phyloP scores from a whole-genome alignment of 2,329 filamentous ascomycete species.

The Mariannaea elegans region DNA sequence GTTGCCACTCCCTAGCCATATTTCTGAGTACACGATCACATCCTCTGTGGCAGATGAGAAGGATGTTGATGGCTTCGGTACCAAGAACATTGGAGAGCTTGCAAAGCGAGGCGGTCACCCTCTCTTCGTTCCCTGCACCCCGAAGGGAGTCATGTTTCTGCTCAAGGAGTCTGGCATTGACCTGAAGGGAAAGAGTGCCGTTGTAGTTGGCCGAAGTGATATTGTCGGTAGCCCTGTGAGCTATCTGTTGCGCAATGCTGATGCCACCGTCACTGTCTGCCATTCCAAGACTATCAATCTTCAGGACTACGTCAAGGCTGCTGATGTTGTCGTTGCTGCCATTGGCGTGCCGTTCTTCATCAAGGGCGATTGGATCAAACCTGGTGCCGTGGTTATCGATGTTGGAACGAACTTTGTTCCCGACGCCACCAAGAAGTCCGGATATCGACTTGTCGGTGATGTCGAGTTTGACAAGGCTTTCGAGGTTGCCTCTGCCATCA shows the following conservation, averaged over 20 bases:
- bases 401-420: slow-evolving; percentile 97
- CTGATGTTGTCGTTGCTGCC: slow-evolving; percentile 90
- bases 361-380: slow-evolving; percentile 95
- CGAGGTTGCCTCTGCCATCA: slow-evolving; percentile 90
- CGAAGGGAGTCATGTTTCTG: slow-evolving; percentile 95
- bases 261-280: slow-evolving; percentile 96
- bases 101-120: slow-evolving; percentile 93
- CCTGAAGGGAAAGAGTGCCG: slow-evolving; percentile 88
- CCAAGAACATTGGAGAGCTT: slow-evolving; percentile 93
- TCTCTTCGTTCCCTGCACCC: slow-evolving; percentile 92
- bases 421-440: slow-evolving; percentile 89
- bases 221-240: slow-evolving; percentile 98
- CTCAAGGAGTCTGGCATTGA: slow-evolving; percentile 85
- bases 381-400: slow-evolving; percentile 94
- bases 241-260: slow-evolving; percentile 92
- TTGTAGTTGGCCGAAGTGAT: slow-evolving; percentile 93
- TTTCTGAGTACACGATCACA: slow-evolving; percentile 90
- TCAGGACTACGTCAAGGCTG: slow-evolving; percentile 77
- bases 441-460: slow-evolving; percentile 90
- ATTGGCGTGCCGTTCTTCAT: slow-evolving; percentile 90
- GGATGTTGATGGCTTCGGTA: slow-evolving; percentile 97
- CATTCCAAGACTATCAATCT: slow-evolving; percentile 87
- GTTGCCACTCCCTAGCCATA: slow-evolving; percentile 85
- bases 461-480: slow-evolving; percentile 89
- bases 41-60: slow-evolving; percentile 92